Base-by-base conservation (phyloP, 2,329 filamentous ascomycete species). In the Aspergillus quadrilineatus region DNA sequence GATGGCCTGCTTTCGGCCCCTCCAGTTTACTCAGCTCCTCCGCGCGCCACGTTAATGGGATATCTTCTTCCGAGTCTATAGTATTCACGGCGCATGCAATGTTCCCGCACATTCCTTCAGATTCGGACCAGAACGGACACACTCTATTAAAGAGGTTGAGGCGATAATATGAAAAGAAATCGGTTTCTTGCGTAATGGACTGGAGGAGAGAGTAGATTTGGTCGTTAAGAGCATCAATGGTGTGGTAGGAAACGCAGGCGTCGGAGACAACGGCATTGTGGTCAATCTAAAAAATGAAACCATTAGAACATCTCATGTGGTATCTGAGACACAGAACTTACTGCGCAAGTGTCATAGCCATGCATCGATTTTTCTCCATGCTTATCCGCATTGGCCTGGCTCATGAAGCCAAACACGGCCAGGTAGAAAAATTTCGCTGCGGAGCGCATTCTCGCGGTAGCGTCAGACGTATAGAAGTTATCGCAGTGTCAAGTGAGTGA, bases 111-210 rank as follows among this genome's bases (percentile, higher is more conserved):
- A 97, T 90, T 73, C 90, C 90, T 74, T 89, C 89, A 60, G 92
- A 88, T 73, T 99, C 94, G 69, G 87, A 85, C 93, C 94, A 99
- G 73, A 97, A 99, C 0, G 94, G 94, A 69, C 94, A 99, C 76
- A 85, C 86, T 75, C 94, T 96, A 75, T 95, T 89, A 76, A 91
- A 99, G 17, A 99, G 83, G 73, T 97, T 97, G 45, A 99, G 79
- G 56, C 94, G 88, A 78, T 97, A 99, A 76, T 97, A 92, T 52
- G 93, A 93, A 77, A 99, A 99, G 82, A 97, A 99, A 75, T 99
- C 94, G 73, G 93, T 96, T 52, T 89, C 86, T 65, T 85, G 85
- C 0, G 91, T 96, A 45, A 99, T 85, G 54, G 90, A 88, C 67
- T 90, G 84, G 64, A 99, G 78, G 51, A 86, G 84, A 15, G 92